Evolutionary conservation across 768 basidiomycete species (phyloP).

Genomic region (Amanita brunnescens): DNA sequence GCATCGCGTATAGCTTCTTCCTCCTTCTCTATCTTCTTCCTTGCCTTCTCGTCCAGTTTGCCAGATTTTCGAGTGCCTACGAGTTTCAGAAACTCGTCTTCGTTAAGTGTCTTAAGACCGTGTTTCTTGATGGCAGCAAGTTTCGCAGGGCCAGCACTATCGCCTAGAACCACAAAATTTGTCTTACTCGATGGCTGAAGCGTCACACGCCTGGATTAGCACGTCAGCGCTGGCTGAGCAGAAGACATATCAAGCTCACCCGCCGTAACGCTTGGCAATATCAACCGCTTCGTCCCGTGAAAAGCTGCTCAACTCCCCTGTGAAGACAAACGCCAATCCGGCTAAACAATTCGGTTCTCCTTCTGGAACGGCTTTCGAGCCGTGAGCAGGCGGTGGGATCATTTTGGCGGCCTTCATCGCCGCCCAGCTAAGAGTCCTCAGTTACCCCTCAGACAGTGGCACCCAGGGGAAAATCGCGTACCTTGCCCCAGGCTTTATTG

Average conservation of each 20-base stretch:
- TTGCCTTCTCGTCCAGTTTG: conserved; percentile 67
- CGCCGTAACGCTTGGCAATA: conserved; percentile 88
- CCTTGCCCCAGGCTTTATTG: too few relatives aligned
- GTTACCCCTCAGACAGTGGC: too few relatives aligned
- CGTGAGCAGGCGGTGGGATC: conserved; percentile 55
- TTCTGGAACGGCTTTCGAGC: conserved; percentile 65
- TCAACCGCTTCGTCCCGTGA: conserved; percentile 83
- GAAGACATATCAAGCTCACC: conserved; percentile 40
- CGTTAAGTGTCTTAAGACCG: conserved; percentile 62
- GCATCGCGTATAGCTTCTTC: conserved; percentile 61
- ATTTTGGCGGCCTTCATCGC: conserved; percentile 49
- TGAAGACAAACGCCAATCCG: conserved; percentile 90
- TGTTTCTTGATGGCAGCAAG: conserved; percentile 82
- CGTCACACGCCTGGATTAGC: conserved; percentile 61
- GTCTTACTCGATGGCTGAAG: conserved; percentile 86
- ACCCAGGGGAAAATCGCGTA: too few relatives aligned
- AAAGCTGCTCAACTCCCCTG: conserved; percentile 83
- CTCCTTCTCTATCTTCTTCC: conserved; percentile 77
- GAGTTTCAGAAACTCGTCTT: conserved; percentile 81
- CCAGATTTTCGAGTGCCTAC: conserved; percentile 64
- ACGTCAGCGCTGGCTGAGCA: not conserved
- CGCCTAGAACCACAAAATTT: conserved; percentile 80
- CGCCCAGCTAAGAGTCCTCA: too few relatives aligned
- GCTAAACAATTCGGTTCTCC: conserved; percentile 66
- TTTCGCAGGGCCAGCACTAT: conserved; percentile 83